These are phyloP conservation scores for Exophiala xenobiotica DNA, from an alignment of 2,329 filamentous ascomycete species.

Conservation along the genomic window DNA sequence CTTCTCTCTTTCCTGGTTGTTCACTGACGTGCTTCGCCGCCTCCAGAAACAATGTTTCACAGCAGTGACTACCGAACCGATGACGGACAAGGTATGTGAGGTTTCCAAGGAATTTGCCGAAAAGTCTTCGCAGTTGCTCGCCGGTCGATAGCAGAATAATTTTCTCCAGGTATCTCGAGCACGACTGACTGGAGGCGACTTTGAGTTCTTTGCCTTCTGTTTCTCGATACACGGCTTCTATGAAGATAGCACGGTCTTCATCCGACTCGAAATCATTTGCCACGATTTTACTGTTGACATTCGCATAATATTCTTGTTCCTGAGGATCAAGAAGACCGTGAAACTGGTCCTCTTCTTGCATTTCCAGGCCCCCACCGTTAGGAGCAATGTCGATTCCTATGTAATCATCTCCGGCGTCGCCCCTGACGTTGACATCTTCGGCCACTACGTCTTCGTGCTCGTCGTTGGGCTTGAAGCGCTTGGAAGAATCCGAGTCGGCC, in stretches of 20 bases:
- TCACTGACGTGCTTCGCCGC: slow-evolving; percentile 74
- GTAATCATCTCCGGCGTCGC: slow-evolving; percentile 37
- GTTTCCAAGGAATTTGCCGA: slow-evolving; percentile 80
- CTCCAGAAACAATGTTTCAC: slow-evolving; percentile 85
- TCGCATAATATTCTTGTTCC: slow-evolving; percentile 93
- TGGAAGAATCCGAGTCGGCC: slow-evolving; percentile 36
- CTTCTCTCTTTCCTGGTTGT: slow-evolving; percentile 46
- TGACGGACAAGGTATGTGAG: slow-evolving; percentile 90
- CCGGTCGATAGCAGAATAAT: slow-evolving; percentile 78
- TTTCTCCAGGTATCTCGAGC: slow-evolving; percentile 88
- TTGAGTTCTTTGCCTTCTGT: slow-evolving; percentile 92
- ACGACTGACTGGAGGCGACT: slow-evolving; percentile 91
- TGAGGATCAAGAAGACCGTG: slow-evolving; percentile 90
- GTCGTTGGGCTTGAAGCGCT: slow-evolving; percentile 40
- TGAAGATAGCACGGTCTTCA: slow-evolving; percentile 69
- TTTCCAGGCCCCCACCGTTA: slow-evolving; percentile 20
- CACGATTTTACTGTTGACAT: slow-evolving; percentile 85
- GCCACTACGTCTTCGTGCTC: slow-evolving; percentile 28
- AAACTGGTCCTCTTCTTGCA: slow-evolving; percentile 65
- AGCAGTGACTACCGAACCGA: slow-evolving; percentile 95
- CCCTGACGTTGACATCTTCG: slow-evolving; percentile 16
- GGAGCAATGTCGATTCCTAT: slow-evolving; percentile 38
- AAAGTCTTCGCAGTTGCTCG: slow-evolving; percentile 80
- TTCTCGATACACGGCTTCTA: slow-evolving; percentile 82
- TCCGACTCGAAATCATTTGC: slow-evolving; percentile 78